Percentiles rank a stretch among this genome's conserved stretches.
These are phyloP conservation scores for Xylaria sp. DNA, from an alignment of 2,329 filamentous ascomycete genomes.

Conservation along the genomic window DNA sequence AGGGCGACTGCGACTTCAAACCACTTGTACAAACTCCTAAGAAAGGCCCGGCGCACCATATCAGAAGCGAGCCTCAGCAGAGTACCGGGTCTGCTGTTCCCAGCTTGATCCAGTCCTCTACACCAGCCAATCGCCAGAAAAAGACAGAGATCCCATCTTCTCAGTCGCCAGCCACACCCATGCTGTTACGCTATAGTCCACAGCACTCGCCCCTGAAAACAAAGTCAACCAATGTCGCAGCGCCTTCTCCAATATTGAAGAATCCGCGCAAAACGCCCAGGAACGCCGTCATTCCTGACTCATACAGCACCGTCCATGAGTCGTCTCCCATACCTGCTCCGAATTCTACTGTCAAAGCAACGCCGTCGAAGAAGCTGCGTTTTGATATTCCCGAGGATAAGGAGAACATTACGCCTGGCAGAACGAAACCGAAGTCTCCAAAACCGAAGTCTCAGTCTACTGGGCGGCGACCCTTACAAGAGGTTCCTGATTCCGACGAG, in stretches of 20 bases:
- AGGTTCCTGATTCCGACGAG: conserved; percentile 49
- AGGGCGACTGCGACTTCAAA: conserved; percentile 43
- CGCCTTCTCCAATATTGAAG: conserved; percentile 41
- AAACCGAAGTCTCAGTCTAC: conserved; percentile 42
- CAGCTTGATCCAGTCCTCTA: conserved; percentile 41
- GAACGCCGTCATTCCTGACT: conserved; percentile 46
- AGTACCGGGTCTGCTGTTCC: conserved; percentile 38
- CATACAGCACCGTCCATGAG: conserved; percentile 46
- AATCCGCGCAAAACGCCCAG: conserved; percentile 41
- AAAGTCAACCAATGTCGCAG: conserved; percentile 44
- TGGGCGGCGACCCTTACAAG: conserved; percentile 43
- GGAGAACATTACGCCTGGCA: conserved; percentile 51
- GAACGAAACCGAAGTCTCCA: conserved; percentile 48
- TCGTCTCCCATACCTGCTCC: conserved; percentile 43
- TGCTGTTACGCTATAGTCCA: conserved; percentile 43
- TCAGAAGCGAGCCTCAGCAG: conserved; percentile 14
- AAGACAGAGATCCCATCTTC: conserved; percentile 48
- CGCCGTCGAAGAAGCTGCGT: conserved; percentile 44
- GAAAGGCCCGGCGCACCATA: conserved; percentile 33
- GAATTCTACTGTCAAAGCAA: conserved; percentile 40
- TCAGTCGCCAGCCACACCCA: conserved; percentile 46
- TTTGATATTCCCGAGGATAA: conserved; percentile 50
- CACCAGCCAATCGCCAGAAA: conserved; percentile 45
- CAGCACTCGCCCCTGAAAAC: conserved; percentile 44
- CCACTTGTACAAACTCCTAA: conserved; percentile 46